A percentile compares a stretch with the other conserved stretches of the same genome.
Evolutionary conservation across 2,329 filamentous ascomycete genomes (phyloP).

Genomic region (Aspergillus quadricinctus): DNA sequence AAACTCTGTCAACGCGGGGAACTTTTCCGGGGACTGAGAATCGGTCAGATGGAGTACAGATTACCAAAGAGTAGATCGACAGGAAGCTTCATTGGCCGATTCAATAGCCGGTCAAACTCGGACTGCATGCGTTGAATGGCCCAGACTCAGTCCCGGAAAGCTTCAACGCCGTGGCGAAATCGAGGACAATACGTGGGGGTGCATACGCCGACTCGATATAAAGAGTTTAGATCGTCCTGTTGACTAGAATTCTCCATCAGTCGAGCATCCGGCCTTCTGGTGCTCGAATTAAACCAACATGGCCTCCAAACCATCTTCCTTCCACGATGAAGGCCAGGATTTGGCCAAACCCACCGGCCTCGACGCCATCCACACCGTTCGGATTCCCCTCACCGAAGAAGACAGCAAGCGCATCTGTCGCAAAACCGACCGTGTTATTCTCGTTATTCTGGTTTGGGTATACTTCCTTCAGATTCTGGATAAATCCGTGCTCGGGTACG

Average conservation of each 20-base stretch:
- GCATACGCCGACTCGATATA: not conserved
- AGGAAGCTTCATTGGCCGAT: not conserved
- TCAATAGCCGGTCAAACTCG: not conserved
- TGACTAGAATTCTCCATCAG: not conserved
- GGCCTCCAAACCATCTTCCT: constrained; percentile 9
- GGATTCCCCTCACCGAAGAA: constrained; percentile 28
- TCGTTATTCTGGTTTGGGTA: constrained; percentile 45
- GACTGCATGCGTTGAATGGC: not conserved
- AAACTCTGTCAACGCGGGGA: not conserved
- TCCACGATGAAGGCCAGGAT: constrained; percentile 18
- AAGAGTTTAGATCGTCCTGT: not conserved
- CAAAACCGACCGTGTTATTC: constrained; percentile 59
- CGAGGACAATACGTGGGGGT: not conserved
- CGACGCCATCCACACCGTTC: constrained; percentile 14
- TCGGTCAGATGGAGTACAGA: not conserved
- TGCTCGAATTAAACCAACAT: not conserved
- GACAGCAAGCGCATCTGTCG: constrained; percentile 53
- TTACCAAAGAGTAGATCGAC: not conserved
- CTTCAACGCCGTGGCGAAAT: not conserved
- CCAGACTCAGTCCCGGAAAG: not conserved
- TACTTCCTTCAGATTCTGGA: constrained; percentile 53
- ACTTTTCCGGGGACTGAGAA: not conserved
- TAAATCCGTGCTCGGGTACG: constrained; percentile 55
- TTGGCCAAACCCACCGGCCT: constrained; percentile 10
- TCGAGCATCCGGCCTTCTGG: not conserved